phyloP scores from a whole-genome alignment of 2,329 filamentous ascomycete species.

The Epichloe sibirici region DNA sequence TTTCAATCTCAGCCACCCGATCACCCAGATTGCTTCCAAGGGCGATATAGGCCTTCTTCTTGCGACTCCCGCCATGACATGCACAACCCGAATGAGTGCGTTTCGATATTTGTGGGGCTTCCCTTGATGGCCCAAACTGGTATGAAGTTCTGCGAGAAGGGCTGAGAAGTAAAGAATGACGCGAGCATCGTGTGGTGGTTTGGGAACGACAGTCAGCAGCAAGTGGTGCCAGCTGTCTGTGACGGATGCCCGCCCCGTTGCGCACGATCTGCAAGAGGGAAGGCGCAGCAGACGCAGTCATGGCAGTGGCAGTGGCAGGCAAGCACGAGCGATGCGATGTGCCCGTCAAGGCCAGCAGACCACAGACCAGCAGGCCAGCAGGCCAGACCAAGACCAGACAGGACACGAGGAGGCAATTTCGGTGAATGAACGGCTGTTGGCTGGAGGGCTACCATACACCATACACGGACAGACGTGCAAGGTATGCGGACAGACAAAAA shows the following conservation, averaged over 20 bases:
- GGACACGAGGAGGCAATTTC: not conserved
- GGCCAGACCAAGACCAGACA: not conserved
- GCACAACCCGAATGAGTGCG: constrained; percentile 20
- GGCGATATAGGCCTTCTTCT: constrained; percentile 61
- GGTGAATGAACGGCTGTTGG: no score
- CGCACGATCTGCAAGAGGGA: not conserved
- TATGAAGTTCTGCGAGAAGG: not conserved
- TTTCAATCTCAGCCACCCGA: constrained; percentile 72
- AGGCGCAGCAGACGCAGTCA: not conserved
- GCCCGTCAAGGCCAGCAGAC: not conserved
- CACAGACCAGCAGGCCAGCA: not conserved
- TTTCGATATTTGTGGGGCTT: not conserved
- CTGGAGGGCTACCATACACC: not conserved
- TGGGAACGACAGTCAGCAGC: not conserved
- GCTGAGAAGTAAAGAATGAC: not conserved
- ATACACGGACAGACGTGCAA: not conserved
- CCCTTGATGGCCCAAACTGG: not conserved
- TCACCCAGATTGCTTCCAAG: constrained; percentile 89
- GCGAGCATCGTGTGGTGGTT: constrained; percentile 2
- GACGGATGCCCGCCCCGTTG: not conserved
- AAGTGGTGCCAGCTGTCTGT: not conserved
- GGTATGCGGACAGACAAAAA: no score
- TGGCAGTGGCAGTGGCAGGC: not conserved
- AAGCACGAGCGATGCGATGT: not conserved
- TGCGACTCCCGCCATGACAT: constrained; percentile 21